These are phyloP conservation scores for Argentina anserina DNA, from an alignment of 306 rosid genomes.

Conservation along the genomic window DNA sequence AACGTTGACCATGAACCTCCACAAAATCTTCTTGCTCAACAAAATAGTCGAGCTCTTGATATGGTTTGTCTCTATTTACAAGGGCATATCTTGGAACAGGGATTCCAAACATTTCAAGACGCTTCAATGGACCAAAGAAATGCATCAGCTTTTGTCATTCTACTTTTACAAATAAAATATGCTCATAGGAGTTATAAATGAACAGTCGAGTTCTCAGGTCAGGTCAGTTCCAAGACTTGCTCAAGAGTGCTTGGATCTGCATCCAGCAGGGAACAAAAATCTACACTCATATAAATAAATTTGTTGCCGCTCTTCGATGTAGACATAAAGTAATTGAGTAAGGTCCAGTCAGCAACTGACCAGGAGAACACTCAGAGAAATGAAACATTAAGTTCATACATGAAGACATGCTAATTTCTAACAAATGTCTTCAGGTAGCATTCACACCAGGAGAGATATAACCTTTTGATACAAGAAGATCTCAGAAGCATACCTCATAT, in stretches of 20 bases:
- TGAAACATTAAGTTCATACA: slow-evolving; percentile 8
- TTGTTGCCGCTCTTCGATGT: not conserved
- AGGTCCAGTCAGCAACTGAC: not conserved
- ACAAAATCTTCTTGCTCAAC: slow-evolving; percentile 95
- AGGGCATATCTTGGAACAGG: slow-evolving; percentile 95
- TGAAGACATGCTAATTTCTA: not conserved
- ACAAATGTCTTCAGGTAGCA: not conserved
- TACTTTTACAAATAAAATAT: slow-evolving; percentile 17
- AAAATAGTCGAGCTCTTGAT: slow-evolving; percentile 78
- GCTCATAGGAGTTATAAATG: slow-evolving; percentile 16
- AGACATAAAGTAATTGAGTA: not conserved
- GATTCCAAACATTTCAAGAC: slow-evolving; percentile 74
- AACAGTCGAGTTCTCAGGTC: not conserved
- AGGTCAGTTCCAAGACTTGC: not conserved
- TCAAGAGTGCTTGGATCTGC: not conserved
- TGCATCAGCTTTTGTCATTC: slow-evolving; percentile 24
- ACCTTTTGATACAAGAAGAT: slow-evolving; percentile 8
- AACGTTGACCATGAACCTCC: slow-evolving; percentile 80
- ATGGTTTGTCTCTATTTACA: slow-evolving; percentile 75
- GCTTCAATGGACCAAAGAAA: slow-evolving; percentile 51
- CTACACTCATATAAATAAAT: no score
- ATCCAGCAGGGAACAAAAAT: not conserved
- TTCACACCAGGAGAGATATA: not conserved
- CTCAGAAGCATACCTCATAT: slow-evolving; percentile 59
- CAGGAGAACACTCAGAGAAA: not conserved